These are phyloP conservation scores for Petunia secreta DNA, from an alignment of 257 asterid genomes.

Conservation along the genomic window DNA sequence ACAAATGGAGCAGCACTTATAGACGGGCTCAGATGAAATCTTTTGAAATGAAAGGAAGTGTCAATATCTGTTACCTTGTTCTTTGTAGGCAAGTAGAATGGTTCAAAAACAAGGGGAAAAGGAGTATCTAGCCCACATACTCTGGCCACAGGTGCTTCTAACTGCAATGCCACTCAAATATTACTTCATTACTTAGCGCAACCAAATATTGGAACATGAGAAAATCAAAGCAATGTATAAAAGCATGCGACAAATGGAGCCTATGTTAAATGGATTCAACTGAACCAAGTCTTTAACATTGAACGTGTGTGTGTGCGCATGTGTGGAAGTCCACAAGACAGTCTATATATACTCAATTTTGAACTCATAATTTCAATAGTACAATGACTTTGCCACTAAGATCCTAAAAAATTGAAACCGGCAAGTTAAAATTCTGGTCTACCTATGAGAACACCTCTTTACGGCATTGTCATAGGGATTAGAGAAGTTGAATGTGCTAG, in stretches of 20 bases:
- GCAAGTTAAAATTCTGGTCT: not conserved
- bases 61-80: conserved; percentile 61
- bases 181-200: not conserved
- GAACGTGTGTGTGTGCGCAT: not conserved
- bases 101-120: conserved; percentile 93
- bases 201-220: not conserved
- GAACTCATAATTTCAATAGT: not conserved
- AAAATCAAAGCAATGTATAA: not conserved
- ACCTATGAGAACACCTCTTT: not conserved
- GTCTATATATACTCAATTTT: not conserved
- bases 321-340: not conserved
- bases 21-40: not conserved
- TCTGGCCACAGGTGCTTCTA: conserved; percentile 93
- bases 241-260: not conserved
- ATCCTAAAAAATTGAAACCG: not conserved
- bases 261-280: not conserved
- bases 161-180: conserved; percentile 46
- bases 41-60: not conserved
- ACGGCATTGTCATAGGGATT: not conserved
- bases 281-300: not conserved
- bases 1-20: conserved; percentile 13
- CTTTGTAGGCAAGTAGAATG: conserved; percentile 88
- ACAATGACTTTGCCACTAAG: not conserved
- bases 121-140: conserved; percentile 97
- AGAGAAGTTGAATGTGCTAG: not conserved